These are phyloP conservation scores for Fusarium buxicola DNA, from an alignment of 2,329 filamentous ascomycete genomes.

Conservation along the genomic window DNA sequence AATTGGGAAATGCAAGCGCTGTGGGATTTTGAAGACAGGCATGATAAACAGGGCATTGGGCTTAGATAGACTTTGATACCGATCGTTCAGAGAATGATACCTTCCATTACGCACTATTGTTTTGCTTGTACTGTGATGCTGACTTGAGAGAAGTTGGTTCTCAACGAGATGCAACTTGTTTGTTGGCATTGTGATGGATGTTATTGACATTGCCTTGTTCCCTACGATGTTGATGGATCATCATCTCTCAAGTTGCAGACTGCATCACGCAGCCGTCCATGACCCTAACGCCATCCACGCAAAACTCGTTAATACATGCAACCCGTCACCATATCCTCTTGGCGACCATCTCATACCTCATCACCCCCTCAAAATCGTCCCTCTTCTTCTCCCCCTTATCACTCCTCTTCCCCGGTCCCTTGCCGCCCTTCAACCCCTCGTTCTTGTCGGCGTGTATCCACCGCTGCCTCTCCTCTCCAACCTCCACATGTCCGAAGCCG, in stretches of 20 bases:
- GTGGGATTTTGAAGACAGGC: slow-evolving; percentile 24
- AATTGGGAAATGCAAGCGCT: slow-evolving; percentile 28
- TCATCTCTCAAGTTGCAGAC: not conserved
- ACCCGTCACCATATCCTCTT: slow-evolving; percentile 88
- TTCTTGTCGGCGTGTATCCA: slow-evolving; percentile 90
- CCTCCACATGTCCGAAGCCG: slow-evolving; percentile 86
- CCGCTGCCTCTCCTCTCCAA: slow-evolving; percentile 85
- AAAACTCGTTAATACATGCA: not conserved
- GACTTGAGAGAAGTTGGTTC: no score
- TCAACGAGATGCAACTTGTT: no score
- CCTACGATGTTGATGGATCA: no score
- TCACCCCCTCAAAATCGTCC: slow-evolving; percentile 70
- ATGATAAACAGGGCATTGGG: slow-evolving; percentile 14
- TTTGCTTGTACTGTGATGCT: not conserved
- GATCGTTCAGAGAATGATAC: slow-evolving; percentile 41
- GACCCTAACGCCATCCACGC: slow-evolving; percentile 22
- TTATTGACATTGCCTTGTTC: not conserved
- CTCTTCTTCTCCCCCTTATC: slow-evolving; percentile 60
- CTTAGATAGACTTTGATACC: slow-evolving; percentile 37
- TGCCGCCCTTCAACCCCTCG: slow-evolving; percentile 71
- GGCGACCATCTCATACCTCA: slow-evolving; percentile 93
- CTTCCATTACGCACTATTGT: slow-evolving; percentile 25
- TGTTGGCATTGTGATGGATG: not conserved
- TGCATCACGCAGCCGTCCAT: not conserved
- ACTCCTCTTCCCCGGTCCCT: slow-evolving; percentile 66